Evolutionary conservation across 2,329 filamentous ascomycete genomes (phyloP).

Genomic region (Aschersonia sp.): DNA sequence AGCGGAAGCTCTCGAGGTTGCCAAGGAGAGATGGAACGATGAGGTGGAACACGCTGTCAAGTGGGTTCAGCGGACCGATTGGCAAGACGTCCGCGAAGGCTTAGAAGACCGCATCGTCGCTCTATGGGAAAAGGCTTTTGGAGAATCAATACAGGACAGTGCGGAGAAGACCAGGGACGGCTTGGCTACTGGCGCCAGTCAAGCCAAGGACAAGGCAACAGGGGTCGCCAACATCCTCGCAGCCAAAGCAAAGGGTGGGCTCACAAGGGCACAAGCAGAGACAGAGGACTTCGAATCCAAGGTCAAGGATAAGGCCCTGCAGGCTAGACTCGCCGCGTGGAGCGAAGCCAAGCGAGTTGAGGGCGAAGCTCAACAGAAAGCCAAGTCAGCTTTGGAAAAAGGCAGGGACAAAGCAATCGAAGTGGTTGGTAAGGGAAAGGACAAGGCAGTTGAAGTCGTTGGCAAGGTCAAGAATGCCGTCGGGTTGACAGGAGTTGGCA

Average conservation of each 20-base stretch:
- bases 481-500: constrained; percentile 13
- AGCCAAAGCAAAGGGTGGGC: constrained; percentile 21
- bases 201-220: constrained; percentile 13
- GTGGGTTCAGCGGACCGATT: constrained; percentile 52
- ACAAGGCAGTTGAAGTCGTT: constrained; percentile 24
- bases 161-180: constrained; percentile 13
- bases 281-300: constrained; percentile 13
- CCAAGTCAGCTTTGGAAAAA: constrained; percentile 22
- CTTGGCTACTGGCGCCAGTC: constrained; percentile 17
- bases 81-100: constrained; percentile 44
- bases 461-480: constrained; percentile 21
- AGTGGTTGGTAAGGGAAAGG: constrained; percentile 15
- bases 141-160: constrained; percentile 14
- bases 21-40: constrained; percentile 67
- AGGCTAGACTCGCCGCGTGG: constrained; percentile 11
- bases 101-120: constrained; percentile 33
- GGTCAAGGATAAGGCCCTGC: constrained; percentile 12
- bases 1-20: constrained; percentile 44
- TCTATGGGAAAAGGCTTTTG: constrained; percentile 27
- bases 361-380: constrained; percentile 12
- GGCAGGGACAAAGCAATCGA: constrained; percentile 15
- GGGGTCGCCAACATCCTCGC: constrained; percentile 11
- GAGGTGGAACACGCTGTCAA: constrained; percentile 54
- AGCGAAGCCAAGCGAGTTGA: constrained; percentile 10
- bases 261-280: constrained; percentile 14